Base-by-base conservation (phyloP, 768 basidiomycete genomes). In the Lentinula sp. region DNA sequence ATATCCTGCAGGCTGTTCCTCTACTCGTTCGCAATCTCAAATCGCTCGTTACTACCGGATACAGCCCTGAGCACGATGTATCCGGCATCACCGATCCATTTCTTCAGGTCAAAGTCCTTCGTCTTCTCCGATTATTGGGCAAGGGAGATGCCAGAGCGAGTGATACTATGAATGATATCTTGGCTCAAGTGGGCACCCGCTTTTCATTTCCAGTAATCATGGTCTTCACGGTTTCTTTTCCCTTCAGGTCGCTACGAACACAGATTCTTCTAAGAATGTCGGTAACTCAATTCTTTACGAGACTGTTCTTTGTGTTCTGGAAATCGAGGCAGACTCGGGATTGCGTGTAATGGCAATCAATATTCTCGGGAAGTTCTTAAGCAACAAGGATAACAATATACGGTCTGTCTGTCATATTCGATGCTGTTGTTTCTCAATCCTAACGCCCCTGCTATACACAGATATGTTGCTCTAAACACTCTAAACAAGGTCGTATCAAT, bases 271-370 rank as follows among this genome's bases (percentile, higher is more conserved):
- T 6, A 99, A 99, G 76, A 99, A 98, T 68, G 97, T 98, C 66
- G 97, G 97, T 57, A 98, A 98, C 73, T 88, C 96, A 3, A 98
- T 99, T 64, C 75, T 99, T 36, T 99, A 99, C 72, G 97, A 99
- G 76, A 96, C 96, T 0, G 96, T 98, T 6, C 80, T 98, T 64
- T 94, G 95, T 1, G 89, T 99, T 16, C 80, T 99, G 51, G 96
- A 99, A 66, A 98, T 98, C 63, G 95, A 99, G 68, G 95, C 97
- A 10, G 97, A 99, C 71, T 90, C 86, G 45, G 94, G 95, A 18
- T 77, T 99, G 20, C 88, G 97, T 1, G 95, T 98, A 49, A 98
- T 99, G 97, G 97, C 97, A 0, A 99, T 99, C 73, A 99, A 99
- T 71, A 98, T 98, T 61, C 82, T 99, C 37, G 97, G 97, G 59